Evolutionary conservation across 164 flowering plant species (phyloP).

Genomic region (Paratinospora sagittata): DNA sequence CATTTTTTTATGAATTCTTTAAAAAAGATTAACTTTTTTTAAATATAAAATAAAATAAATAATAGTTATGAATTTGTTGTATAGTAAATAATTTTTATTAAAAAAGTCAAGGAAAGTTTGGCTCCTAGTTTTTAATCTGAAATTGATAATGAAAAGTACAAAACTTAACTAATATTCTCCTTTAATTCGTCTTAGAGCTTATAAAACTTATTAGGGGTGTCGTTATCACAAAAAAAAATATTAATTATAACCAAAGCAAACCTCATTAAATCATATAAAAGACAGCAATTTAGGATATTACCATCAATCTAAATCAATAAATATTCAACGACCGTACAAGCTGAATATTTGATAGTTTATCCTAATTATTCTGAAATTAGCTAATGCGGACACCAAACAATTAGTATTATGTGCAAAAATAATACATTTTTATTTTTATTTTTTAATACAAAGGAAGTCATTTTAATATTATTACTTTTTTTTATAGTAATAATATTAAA

Average conservation of each 20-base stretch:
- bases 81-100: neutral
- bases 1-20: neutral
- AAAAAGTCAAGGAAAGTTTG: neutral
- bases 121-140: neutral
- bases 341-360: neutral
- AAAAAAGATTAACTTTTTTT: neutral
- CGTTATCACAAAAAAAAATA: too few species aligned
- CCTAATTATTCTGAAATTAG: too few species aligned
- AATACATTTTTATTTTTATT: too few species aligned
- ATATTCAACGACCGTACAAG: neutral
- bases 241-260: too few species aligned
- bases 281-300: neutral
- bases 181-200: neutral
- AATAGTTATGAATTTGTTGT: too few species aligned
- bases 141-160: neutral
- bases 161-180: neutral
- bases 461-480: too few species aligned
- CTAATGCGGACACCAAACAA: too few species aligned
- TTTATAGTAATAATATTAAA: too few species aligned
- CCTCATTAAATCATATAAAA: neutral
- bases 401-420: too few species aligned
- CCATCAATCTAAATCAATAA: neutral
- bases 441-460: too few species aligned
- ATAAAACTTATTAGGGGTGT: neutral
- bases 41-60: neutral